Evolutionary conservation across 495 filamentous ascomycete species (phyloP).

Genomic region (Staphylotrichum longicolle): DNA sequence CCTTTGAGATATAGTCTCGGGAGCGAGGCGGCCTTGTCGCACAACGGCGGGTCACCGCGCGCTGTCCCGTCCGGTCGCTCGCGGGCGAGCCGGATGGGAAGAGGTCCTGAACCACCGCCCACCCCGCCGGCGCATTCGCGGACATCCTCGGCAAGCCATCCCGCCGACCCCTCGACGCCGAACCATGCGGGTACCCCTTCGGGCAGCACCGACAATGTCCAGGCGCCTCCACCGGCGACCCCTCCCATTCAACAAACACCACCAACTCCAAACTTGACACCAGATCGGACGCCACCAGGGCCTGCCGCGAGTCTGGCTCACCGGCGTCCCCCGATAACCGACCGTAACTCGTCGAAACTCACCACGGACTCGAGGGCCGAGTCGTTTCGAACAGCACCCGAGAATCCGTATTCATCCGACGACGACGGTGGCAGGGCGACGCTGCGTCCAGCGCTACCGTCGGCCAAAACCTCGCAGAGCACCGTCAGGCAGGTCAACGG

Average conservation of each 20-base stretch:
- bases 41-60: conserved; percentile 28
- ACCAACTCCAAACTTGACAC: conserved; percentile 68
- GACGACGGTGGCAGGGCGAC: conserved; percentile 50
- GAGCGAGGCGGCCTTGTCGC: conserved; percentile 25
- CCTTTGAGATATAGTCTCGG: conserved; percentile 21
- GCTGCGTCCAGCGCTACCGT: conserved; percentile 48
- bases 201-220: conserved; percentile 34
- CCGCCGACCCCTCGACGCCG: conserved; percentile 36
- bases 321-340: conserved; percentile 39
- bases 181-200: conserved; percentile 35
- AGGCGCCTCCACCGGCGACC: conserved; percentile 46
- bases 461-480: conserved; percentile 43
- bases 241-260: conserved; percentile 64
- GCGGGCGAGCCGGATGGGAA: conserved; percentile 32
- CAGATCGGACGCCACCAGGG: conserved; percentile 69
- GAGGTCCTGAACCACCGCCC: conserved; percentile 48
- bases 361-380: conserved; percentile 59
- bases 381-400: conserved; percentile 71
- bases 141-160: conserved; percentile 46
- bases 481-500: conserved; percentile 41
- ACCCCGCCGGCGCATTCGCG: conserved; percentile 56
- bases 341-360: conserved; percentile 47
- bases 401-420: conserved; percentile 60
- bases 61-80: conserved; percentile 28
- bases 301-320: conserved; percentile 35